Percentiles rank a stretch among this genome's conserved stretches.
Conservation (phyloP, 2,329 filamentous ascomycete genomes). For the Aspergillus caelatus region DNA sequence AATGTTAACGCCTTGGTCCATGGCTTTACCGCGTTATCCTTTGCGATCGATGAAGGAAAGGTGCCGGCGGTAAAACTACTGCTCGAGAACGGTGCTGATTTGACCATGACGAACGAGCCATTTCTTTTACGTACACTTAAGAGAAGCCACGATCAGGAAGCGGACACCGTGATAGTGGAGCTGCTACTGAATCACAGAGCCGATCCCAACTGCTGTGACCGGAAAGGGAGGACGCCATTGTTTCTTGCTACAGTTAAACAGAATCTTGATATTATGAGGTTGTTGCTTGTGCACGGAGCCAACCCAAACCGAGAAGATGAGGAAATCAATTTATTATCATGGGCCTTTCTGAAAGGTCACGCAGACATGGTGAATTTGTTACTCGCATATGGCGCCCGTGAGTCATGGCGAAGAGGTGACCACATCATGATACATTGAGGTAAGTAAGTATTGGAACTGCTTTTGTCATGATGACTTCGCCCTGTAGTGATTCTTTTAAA, state of each 20-base stretch:
- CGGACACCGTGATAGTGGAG: not conserved
- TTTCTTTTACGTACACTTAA: not conserved
- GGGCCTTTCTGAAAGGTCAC: not conserved
- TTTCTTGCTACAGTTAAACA: not conserved
- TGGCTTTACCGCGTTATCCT: not conserved
- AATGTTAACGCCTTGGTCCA: not conserved
- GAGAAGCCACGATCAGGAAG: not conserved
- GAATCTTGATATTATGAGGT: not conserved
- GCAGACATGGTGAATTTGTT: not conserved
- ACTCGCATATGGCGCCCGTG: not conserved
- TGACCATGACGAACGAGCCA: not conserved
- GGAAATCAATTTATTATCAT: not conserved
- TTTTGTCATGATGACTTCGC: not conserved
- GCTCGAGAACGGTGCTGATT: not conserved
- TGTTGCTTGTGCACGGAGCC: not conserved
- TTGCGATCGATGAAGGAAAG: not conserved
- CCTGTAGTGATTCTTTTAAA: rapidly evolving
- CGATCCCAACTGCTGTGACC: not conserved
- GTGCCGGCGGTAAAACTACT: not conserved
- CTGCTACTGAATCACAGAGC: not conserved
- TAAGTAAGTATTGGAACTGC: not conserved
- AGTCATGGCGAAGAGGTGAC: not conserved
- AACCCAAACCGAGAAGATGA: not conserved
- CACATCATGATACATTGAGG: not conserved
- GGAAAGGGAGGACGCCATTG: not conserved